phyloP scores from a whole-genome alignment of 2,329 filamentous ascomycete genomes.

The Myriosclerotinia duriaeana region DNA sequence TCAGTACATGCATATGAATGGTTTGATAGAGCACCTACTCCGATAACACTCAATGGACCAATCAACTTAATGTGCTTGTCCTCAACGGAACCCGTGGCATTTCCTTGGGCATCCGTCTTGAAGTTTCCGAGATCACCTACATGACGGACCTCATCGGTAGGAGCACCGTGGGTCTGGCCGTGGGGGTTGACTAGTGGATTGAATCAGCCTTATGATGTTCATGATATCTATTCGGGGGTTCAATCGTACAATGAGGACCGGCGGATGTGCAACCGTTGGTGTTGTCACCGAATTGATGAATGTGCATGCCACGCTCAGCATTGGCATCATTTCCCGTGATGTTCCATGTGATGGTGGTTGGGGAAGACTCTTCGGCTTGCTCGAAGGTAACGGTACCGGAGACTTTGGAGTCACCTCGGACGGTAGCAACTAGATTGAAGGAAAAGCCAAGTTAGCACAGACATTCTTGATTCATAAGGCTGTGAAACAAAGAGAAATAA shows the following conservation, averaged over 20 bases:
- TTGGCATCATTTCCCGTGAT: conserved; percentile 91
- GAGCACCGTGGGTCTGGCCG: conserved; percentile 88
- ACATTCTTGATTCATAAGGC: background rate
- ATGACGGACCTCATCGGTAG: conserved; percentile 79
- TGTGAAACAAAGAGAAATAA: background rate
- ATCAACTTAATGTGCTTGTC: conserved; percentile 94
- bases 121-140: conserved; percentile 98
- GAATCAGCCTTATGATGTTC: conserved; percentile 25
- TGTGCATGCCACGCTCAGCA: conserved; percentile 96
- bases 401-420: conserved; percentile 98
- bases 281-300: conserved; percentile 99
- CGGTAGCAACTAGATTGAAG: conserved; percentile 71
- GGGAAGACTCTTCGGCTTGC: conserved; percentile 77
- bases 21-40: conserved; percentile 54
- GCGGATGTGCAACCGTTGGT: conserved; percentile 99
- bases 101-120: conserved; percentile 90
- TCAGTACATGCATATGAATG: conserved; percentile 32
- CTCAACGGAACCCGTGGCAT: conserved; percentile 73
- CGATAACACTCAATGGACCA: conserved; percentile 89
- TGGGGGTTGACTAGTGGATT: conserved; percentile 84
- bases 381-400: conserved; percentile 92
- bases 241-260: conserved; percentile 84
- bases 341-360: conserved; percentile 88
- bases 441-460: conserved; percentile 20
- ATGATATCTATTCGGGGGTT: background rate